Percentiles rank a stretch among this genome's conserved stretches.
Evolutionary conservation across 768 basidiomycete species (phyloP).

Genomic region (Lactarius indigo): DNA sequence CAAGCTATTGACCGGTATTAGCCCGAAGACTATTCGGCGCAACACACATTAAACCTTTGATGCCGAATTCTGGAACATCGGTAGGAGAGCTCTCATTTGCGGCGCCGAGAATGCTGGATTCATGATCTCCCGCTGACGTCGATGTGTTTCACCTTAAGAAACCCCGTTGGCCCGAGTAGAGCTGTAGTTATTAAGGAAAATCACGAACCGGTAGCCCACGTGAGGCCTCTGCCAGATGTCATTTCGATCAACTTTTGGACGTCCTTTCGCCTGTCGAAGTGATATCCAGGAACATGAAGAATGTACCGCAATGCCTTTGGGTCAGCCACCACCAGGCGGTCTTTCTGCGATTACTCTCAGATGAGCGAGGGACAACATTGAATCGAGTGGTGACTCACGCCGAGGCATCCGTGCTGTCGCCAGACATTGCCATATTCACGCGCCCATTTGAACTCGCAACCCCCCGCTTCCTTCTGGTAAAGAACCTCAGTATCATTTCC

Average conservation of each 20-base stretch:
- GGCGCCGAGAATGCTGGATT: conserved; percentile 29
- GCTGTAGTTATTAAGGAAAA: background rate
- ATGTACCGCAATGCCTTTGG: conserved; percentile 31
- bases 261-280: conserved; percentile 22
- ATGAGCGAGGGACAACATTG: background rate
- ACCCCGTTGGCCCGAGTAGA: background rate
- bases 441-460: conserved; percentile 22
- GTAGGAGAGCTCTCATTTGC: conserved; percentile 28
- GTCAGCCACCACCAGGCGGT: background rate
- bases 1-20: conserved; percentile 19
- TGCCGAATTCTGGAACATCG: conserved; percentile 25
- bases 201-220: conserved; percentile 24
- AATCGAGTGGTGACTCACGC: conserved; percentile 22
- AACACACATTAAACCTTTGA: conserved; percentile 20
- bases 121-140: conserved; percentile 30
- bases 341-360: conserved; percentile 18
- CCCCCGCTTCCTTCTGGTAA: conserved; percentile 17
- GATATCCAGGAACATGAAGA: conserved; percentile 30
- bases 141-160: conserved; percentile 25
- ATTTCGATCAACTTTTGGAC: conserved; percentile 15
- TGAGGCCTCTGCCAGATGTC: conserved; percentile 25
- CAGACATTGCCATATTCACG: conserved; percentile 27
- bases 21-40: background rate
- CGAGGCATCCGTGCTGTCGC: conserved; percentile 25
- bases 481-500: no score